phyloP scores from a whole-genome alignment of 1,139 yeast genomes.

The Geotrichum citri-aurantii region DNA sequence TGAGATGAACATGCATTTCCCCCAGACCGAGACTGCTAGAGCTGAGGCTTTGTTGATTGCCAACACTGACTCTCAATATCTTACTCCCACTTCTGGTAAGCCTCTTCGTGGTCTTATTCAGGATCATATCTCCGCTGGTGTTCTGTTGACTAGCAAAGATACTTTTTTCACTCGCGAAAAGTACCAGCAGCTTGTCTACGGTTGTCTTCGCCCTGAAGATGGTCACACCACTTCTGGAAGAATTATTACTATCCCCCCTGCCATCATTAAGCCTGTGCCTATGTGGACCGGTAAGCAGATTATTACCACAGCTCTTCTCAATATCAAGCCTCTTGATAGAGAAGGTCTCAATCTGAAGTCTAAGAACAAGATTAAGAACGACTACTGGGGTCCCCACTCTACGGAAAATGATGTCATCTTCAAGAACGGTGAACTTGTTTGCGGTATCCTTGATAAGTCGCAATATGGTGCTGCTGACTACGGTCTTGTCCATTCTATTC shows the following conservation, averaged over 20 bases:
- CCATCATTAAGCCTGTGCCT: constrained; percentile 78
- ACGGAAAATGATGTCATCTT: constrained; percentile 81
- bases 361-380: constrained; percentile 85
- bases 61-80: constrained; percentile 92
- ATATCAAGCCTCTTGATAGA: constrained; percentile 77
- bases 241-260: constrained; percentile 81
- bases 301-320: constrained; percentile 75
- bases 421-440: constrained; percentile 76
- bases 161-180: constrained; percentile 83
- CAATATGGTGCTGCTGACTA: constrained; percentile 98
- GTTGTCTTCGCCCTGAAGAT: constrained; percentile 95
- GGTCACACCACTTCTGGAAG: constrained; percentile 76
- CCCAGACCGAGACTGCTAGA: constrained; percentile 95
- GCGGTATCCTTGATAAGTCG: constrained; percentile 94
- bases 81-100: constrained; percentile 96
- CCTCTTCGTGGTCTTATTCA: constrained; percentile 98
- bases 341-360: constrained; percentile 86
- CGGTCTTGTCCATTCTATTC: constrained; percentile 94
- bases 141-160: constrained; percentile 93
- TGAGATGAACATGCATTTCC: constrained; percentile 99
- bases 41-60: constrained; percentile 95
- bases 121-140: constrained; percentile 98
- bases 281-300: constrained; percentile 99
- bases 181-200: constrained; percentile 90
- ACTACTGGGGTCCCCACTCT: constrained; percentile 88